Percentiles rank a stretch among this genome's conserved stretches.
Conservation (phyloP, 139 green algal genomes). For the Chlorella sp. region DNA sequence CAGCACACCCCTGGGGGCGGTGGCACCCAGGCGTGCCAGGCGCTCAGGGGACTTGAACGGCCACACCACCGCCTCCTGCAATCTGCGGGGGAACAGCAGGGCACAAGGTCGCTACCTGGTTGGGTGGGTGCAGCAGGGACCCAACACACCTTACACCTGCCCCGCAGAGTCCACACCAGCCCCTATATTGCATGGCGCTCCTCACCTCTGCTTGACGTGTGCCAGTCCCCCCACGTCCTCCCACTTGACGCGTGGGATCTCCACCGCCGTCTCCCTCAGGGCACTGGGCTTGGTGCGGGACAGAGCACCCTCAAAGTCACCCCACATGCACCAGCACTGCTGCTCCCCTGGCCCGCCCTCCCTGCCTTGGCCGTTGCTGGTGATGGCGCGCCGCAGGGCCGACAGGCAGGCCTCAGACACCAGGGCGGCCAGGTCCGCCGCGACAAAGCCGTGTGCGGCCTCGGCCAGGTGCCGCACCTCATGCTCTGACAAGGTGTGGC, state of each 20-base stretch:
- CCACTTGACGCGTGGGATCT: slow-evolving; percentile 41
- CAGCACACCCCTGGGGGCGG: slow-evolving; percentile 61
- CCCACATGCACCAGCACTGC: background rate
- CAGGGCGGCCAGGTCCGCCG: slow-evolving; percentile 72
- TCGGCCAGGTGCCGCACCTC: slow-evolving; percentile 56
- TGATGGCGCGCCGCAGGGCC: slow-evolving; percentile 34
- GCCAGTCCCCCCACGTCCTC: slow-evolving; percentile 18
- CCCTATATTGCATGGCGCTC: too few relatives aligned
- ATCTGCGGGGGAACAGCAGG: too few relatives aligned
- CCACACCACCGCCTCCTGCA: slow-evolving; percentile 63
- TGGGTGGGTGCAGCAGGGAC: too few relatives aligned
- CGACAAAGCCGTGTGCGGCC: slow-evolving; percentile 69
- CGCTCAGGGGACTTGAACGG: slow-evolving; percentile 26
- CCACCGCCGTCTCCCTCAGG: slow-evolving; percentile 49
- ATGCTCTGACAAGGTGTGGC: slow-evolving; percentile 34
- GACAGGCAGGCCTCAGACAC: slow-evolving; percentile 67
- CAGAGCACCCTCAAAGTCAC: slow-evolving; percentile 34
- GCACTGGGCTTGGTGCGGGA: slow-evolving; percentile 43
- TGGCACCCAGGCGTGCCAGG: slow-evolving; percentile 36
- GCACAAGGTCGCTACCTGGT: too few relatives aligned
- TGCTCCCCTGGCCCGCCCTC: background rate
- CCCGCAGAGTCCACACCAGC: too few relatives aligned
- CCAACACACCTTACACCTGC: too few relatives aligned
- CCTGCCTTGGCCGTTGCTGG: background rate
- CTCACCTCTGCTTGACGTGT: slow-evolving; percentile 16